Percentiles rank a stretch among this genome's conserved stretches.
phyloP scores from a whole-genome alignment of 352 stramenopile genomes.

The Phytophthora sp. region DNA sequence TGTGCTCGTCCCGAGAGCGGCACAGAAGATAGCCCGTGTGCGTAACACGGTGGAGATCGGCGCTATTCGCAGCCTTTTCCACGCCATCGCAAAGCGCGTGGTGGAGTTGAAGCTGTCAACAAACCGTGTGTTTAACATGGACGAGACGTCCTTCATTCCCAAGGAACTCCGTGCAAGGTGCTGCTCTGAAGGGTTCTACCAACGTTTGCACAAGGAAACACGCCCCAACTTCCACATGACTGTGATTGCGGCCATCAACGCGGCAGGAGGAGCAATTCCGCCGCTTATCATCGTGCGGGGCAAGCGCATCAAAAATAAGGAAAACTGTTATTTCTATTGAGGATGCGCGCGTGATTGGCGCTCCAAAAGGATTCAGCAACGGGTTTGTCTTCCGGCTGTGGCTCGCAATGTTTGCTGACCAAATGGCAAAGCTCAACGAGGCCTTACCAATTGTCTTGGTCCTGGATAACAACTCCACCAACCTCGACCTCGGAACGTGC shows the following conservation, averaged over 20 bases:
- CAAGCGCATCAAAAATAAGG: not conserved
- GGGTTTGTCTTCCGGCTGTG: conserved; percentile 7
- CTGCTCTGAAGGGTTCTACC: not conserved
- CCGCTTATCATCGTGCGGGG: not conserved
- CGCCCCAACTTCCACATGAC: not conserved
- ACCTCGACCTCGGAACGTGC: conserved; percentile 15
- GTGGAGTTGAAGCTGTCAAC: not conserved
- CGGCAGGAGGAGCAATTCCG: not conserved
- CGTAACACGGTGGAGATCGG: not conserved
- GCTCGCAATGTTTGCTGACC: not conserved
- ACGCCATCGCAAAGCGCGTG: not conserved
- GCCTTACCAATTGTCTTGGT: conserved; percentile 1
- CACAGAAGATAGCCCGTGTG: not conserved
- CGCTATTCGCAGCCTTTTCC: not conserved
- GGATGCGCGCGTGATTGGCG: conserved; percentile 2
- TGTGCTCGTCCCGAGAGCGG: not conserved
- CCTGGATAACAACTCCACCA: conserved; percentile 20
- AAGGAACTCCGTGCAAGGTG: not conserved
- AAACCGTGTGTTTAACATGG: not conserved
- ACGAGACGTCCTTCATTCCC: not conserved
- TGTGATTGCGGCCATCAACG: not conserved
- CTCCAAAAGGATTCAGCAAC: conserved; percentile 24
- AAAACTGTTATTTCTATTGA: conserved; percentile 4
- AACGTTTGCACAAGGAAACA: too few species aligned
- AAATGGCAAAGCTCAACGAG: not conserved